A percentile compares a stretch with the other conserved stretches of the same genome.
phyloP scores from a whole-genome alignment of 2,329 filamentous ascomycete genomes.

The Alternaria infectoria region DNA sequence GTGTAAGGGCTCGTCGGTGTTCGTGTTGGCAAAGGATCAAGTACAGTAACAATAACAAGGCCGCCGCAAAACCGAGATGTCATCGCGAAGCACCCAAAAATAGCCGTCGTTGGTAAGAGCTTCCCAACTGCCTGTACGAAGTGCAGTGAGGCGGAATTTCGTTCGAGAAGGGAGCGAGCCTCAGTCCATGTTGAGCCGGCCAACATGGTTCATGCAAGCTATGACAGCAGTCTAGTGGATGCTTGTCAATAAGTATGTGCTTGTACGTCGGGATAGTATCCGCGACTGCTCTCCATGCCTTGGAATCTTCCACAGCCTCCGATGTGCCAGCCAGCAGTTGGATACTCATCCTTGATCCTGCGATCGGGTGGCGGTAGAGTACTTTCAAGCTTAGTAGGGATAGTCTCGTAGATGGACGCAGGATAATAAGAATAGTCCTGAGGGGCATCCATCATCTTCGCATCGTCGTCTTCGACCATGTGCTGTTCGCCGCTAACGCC shows the following conservation, averaged over 20 bases:
- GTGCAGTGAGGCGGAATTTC: slow-evolving; percentile 1
- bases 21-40: slow-evolving; percentile 21
- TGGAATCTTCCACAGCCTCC: slow-evolving; percentile 53
- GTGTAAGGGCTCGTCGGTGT: slow-evolving; percentile 11
- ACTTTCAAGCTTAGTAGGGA: slow-evolving; percentile 42
- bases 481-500: slow-evolving; percentile 52
- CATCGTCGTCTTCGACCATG: slow-evolving; percentile 46
- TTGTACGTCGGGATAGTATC: slow-evolving; percentile 55
- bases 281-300: slow-evolving; percentile 55
- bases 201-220: slow-evolving; percentile 15
- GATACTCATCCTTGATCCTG: slow-evolving; percentile 53
- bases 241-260: slow-evolving; percentile 48
- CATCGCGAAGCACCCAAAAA: slow-evolving; percentile 3
- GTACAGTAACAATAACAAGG: slow-evolving; percentile 23
- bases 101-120: not conserved
- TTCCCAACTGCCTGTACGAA: not conserved
- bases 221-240: slow-evolving; percentile 1
- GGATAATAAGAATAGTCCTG: slow-evolving; percentile 58
- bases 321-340: slow-evolving; percentile 45
- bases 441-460: slow-evolving; percentile 49
- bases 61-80: slow-evolving; percentile 9
- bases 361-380: slow-evolving; percentile 43
- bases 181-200: slow-evolving; percentile 17
- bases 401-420: slow-evolving; percentile 51
- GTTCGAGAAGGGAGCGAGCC: not conserved